Base-by-base conservation (phyloP, 2,329 filamentous ascomycete genomes). In the Diplodia corticola region DNA sequence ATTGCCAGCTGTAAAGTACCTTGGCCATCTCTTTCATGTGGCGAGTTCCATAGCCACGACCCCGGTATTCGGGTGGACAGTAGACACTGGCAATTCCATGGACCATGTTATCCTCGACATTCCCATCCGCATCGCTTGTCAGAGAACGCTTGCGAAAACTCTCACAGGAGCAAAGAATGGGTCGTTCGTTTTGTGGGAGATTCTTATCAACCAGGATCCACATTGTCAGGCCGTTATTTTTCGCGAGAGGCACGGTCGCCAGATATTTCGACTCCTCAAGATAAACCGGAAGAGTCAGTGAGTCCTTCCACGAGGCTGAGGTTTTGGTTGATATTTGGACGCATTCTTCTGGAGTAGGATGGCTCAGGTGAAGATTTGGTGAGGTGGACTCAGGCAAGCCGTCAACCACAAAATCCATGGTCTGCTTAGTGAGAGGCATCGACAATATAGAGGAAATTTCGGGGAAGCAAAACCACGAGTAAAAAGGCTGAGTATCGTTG, bases 1-100 rank as follows among this genome's bases (percentile, higher is more conserved):
- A 76, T 70, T 87, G 83, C 79, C 84, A 84, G 2, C 78, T 82
- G 68, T 82, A 80, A 53, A 88, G 72, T 55, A 78, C 80, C 61
- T 80, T 77, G 4, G 84, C 87, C 46, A 95, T 74, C 70, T 93
- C 88, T 48, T 77, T 76, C 76, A 93, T 85, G 88, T 94, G 93
- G 65, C 89, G 84, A 65, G 84, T 85, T 0, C 90, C 91, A 75
- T 95, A 95, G 26, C 91, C 90, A 68, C 83, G 84, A 10, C 90
- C 88, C 64, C 92, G 80, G 75, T 86, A 87, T 71, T 86, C 81
- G 0, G 86, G 83, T 44, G 87, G 84, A 3, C 89, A 92, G 75
- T 89, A 95, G n/a, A 96, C 92, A 67, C 89, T 91, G 17, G 88
- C 91, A 65, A 96, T 85, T 4, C 90, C 92, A 77, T 96, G 89